phyloP scores from a whole-genome alignment of 805 yeast species.

The Crinitomyces ghanaensis region DNA sequence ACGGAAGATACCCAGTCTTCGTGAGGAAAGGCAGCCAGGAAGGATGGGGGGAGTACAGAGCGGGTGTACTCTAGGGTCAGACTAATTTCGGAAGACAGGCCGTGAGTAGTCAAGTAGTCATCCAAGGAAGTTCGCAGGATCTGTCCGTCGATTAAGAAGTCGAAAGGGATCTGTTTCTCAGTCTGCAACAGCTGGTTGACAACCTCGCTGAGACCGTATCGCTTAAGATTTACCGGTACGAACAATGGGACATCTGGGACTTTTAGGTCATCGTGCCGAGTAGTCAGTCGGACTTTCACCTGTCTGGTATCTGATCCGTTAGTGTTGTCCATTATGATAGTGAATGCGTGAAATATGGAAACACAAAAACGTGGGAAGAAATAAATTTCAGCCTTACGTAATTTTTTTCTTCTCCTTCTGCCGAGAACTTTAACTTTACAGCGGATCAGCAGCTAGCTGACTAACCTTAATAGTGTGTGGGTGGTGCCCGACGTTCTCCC shows the following conservation, averaged over 20 bases:
- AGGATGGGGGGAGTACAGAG: conserved; percentile 90
- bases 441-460: too few species aligned
- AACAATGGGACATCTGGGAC: conserved; percentile 72
- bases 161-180: conserved; percentile 72
- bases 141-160: conserved; percentile 79
- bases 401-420: too few species aligned
- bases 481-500: neutral
- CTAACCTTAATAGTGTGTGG: neutral
- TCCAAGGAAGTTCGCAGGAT: conserved; percentile 68
- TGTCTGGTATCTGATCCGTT: conserved; percentile 32
- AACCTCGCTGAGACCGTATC: conserved; percentile 89
- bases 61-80: conserved; percentile 80
- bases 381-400: too few species aligned
- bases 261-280: conserved; percentile 66
- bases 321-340: too few species aligned
- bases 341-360: too few species aligned
- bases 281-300: conserved; percentile 62
- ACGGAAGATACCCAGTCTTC: conserved; percentile 93
- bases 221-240: conserved; percentile 75
- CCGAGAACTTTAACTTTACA: too few species aligned
- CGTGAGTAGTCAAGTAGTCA: conserved; percentile 65
- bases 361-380: too few species aligned
- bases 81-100: conserved; percentile 70
- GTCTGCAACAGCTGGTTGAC: conserved; percentile 72
- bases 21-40: conserved; percentile 72